Evolutionary conservation across 768 basidiomycete species (phyloP).

Genomic region (Amanita thiersii): DNA sequence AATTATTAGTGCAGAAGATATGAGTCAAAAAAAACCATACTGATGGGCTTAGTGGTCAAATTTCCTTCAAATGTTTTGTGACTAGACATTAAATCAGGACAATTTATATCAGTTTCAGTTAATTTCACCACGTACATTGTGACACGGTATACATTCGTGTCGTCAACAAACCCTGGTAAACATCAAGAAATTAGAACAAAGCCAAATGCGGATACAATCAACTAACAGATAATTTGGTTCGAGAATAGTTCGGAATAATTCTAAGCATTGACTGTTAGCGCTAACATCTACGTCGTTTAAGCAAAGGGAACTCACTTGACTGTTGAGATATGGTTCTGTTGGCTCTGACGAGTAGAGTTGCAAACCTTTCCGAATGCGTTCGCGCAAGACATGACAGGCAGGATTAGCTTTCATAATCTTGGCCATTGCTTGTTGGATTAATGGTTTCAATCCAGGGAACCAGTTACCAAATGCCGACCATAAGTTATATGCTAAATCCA

Average conservation of each 20-base stretch:
- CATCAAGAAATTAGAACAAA: constrained; percentile 2
- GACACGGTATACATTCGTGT: constrained; percentile 99
- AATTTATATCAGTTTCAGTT: neutral
- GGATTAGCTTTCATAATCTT: constrained; percentile 99
- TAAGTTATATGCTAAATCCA: constrained; percentile 97
- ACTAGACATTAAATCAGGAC: constrained; percentile 26
- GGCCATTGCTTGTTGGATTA: constrained; percentile 98
- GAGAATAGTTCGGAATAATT: constrained; percentile 96
- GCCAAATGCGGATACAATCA: neutral
- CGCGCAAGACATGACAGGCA: constrained; percentile 92
- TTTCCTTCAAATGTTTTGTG: constrained; percentile 99
- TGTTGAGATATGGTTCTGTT: constrained; percentile 98
- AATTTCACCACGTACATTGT: constrained; percentile 52
- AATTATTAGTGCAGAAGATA: too few relatives aligned
- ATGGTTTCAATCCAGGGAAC: constrained; percentile 98
- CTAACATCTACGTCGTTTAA: neutral
- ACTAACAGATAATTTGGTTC: constrained; percentile 91
- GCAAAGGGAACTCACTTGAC: constrained; percentile 44
- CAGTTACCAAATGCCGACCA: constrained; percentile 99
- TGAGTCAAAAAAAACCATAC: constrained; percentile 25
- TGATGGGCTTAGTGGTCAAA: constrained; percentile 98
- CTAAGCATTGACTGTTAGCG: constrained; percentile 23
- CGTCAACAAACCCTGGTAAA: constrained; percentile 86
- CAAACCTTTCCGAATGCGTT: constrained; percentile 97
- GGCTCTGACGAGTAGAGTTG: constrained; percentile 99